phyloP scores from a whole-genome alignment of 495 filamentous ascomycete species.

The Penicillium coprophilum region DNA sequence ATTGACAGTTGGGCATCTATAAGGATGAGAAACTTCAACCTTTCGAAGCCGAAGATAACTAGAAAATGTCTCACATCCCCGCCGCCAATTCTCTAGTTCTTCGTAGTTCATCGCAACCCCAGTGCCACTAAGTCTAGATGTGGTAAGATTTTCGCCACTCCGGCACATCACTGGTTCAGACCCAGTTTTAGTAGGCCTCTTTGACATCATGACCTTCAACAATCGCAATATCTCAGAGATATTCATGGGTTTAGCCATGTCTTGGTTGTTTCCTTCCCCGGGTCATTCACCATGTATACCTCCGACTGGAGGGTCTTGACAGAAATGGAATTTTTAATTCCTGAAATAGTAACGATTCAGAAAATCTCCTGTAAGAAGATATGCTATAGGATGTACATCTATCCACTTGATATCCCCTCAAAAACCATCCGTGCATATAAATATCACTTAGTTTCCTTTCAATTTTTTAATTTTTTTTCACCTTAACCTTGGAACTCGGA shows the following conservation, averaged over 20 bases:
- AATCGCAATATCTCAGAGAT: not conserved
- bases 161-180: constrained; percentile 1
- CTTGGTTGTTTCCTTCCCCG: not conserved
- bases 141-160: constrained; percentile 19
- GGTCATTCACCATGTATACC: not conserved
- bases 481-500: not conserved
- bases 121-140: constrained; percentile 10
- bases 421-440: constrained; percentile 4
- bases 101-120: constrained; percentile 6
- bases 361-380: not conserved
- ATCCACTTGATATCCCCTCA: constrained; percentile 1
- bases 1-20: not conserved
- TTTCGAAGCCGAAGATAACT: constrained; percentile 2
- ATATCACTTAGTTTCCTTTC: not conserved
- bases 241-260: not conserved
- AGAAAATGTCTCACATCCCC: constrained; percentile 20
- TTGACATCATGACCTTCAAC: constrained; percentile 8
- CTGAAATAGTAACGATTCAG: not conserved
- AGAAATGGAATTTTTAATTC: not conserved
- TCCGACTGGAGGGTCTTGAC: not conserved
- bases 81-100: constrained; percentile 9
- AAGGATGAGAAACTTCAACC: no score
- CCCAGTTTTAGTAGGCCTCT: not conserved
- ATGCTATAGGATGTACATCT: constrained; percentile 4
- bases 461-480: not conserved